phyloP scores from a whole-genome alignment of 176 grass and related monocot species.

The Musa acuminata region DNA sequence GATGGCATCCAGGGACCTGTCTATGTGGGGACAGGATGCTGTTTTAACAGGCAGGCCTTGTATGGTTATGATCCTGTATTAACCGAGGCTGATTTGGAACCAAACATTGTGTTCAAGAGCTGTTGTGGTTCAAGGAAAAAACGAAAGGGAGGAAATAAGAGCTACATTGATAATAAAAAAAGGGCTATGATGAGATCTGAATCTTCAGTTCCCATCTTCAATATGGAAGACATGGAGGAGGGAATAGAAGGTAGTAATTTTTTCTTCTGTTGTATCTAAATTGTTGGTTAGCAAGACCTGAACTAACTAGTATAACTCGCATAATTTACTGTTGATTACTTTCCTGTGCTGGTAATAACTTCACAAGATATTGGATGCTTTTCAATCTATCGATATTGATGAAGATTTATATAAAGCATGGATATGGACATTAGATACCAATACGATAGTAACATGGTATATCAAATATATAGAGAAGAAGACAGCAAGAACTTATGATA shows the following conservation, averaged over 20 bases:
- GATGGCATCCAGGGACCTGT: constrained; percentile 58
- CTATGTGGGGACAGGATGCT: constrained; percentile 52
- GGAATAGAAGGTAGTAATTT: constrained; percentile 17
- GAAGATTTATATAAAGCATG: no score
- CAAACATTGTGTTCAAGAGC: constrained; percentile 4
- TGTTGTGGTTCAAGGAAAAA: constrained; percentile 19
- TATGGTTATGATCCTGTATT: constrained; percentile 49
- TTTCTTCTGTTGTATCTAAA: not conserved
- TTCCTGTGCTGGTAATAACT: no score
- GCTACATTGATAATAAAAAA: constrained; percentile 17
- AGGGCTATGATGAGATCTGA: constrained; percentile 18
- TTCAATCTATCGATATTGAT: no score
- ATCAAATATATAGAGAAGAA: no score
- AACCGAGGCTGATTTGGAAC: constrained; percentile 14
- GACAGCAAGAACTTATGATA: no score
- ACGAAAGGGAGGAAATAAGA: constrained; percentile 11
- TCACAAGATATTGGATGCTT: no score
- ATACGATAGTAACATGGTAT: no score
- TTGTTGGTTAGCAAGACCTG: not conserved
- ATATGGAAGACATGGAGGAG: constrained; percentile 34
- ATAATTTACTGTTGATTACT: no score
- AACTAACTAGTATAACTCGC: not conserved
- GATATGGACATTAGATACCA: no score
- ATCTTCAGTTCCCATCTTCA: constrained; percentile 37
- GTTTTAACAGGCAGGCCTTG: constrained; percentile 58